Evolutionary conservation across 2,329 filamentous ascomycete genomes (phyloP).

Genomic region (Claviceps sp.): DNA sequence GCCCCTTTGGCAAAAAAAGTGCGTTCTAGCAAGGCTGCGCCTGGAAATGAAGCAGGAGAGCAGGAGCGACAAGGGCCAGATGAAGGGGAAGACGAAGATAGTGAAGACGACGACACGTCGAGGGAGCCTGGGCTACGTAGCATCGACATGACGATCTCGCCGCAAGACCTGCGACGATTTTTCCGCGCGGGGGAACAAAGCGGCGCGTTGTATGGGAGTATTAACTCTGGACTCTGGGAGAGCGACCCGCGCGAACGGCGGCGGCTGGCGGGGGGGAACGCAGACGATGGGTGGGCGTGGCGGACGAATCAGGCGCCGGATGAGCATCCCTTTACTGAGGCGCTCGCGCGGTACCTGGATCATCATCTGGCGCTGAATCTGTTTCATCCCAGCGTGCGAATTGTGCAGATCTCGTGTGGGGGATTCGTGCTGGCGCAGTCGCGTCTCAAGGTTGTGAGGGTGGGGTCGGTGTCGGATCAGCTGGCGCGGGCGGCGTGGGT

Average conservation of each 20-base stretch:
- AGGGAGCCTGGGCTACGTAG: constrained; percentile 21
- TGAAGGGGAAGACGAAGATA: constrained; percentile 1
- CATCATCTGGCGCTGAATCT: constrained; percentile 41
- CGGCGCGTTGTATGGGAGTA: not conserved
- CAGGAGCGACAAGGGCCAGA: not conserved
- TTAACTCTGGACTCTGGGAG: constrained; percentile 14
- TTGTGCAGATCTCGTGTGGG: constrained; percentile 40
- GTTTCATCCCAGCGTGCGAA: constrained; percentile 39
- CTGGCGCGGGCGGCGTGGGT: constrained; percentile 23
- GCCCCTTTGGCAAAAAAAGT: constrained; percentile 18
- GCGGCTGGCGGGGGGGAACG: constrained; percentile 31
- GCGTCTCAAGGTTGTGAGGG: constrained; percentile 32
- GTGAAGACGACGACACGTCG: constrained; percentile 8
- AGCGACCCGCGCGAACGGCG: constrained; percentile 25
- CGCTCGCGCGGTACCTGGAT: constrained; percentile 34
- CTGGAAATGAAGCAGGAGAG: not conserved
- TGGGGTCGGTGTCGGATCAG: constrained; percentile 17
- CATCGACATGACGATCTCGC: constrained; percentile 38
- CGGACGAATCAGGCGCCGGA: constrained; percentile 13
- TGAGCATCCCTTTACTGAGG: constrained; percentile 32
- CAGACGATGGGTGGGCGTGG: constrained; percentile 42
- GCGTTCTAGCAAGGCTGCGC: not conserved
- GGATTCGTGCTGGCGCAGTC: constrained; percentile 42
- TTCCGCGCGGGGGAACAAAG: constrained; percentile 23
- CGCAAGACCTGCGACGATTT: constrained; percentile 33